Base-by-base conservation (phyloP, 306 rosid genomes). In the Crotalaria pallida region DNA sequence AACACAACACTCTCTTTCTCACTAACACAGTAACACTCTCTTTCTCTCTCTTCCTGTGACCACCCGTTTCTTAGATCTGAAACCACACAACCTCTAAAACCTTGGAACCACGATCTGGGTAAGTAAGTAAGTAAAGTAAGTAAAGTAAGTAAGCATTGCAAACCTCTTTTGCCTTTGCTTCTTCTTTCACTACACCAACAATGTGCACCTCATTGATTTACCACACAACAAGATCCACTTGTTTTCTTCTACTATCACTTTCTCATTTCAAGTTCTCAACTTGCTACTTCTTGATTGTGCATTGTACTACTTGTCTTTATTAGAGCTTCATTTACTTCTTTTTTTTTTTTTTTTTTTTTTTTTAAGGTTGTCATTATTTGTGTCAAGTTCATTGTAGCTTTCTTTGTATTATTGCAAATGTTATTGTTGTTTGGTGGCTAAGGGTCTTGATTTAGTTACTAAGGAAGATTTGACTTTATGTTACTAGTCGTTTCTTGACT, bases 1-100 rank as follows among this genome's bases (percentile, higher is more conserved):
- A 26, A 36, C 63, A 10, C 65, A 40, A 1, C 67, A 18, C 17
- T 61, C 66, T 56, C 70, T 50, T 48, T 31, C 56, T 51, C 69
- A 3, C 69, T n/a, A 38, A 60, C 74, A 17, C 60, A 44, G 11
- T 27, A 27, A 26, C 43, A 40, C 44, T 33, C 45, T 18, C 48
- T 3, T 1, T 16, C 49, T 18, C 36, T 6, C 60, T 9, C 59
- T 48, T 45, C 31, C 23, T 48, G 51, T 72, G 69, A 67, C 75
- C n/a, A n/a, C n/a, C n/a, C n/a, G n/a, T n/a, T n/a, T n/a, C n/a
- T 62, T 56, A 65, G 83, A 80, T 80, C 77, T 80, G 80, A 74
- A 17, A 48, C 60, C 80, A 15, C 53, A 48, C 18, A 58, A 50
- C 36, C 69, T 41, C 60, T 21, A 61, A 17, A 72, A 17, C 45